These are phyloP conservation scores for Sarocladiaceae sp. DNA, from an alignment of 2,329 filamentous ascomycete species.

Conservation along the genomic window DNA sequence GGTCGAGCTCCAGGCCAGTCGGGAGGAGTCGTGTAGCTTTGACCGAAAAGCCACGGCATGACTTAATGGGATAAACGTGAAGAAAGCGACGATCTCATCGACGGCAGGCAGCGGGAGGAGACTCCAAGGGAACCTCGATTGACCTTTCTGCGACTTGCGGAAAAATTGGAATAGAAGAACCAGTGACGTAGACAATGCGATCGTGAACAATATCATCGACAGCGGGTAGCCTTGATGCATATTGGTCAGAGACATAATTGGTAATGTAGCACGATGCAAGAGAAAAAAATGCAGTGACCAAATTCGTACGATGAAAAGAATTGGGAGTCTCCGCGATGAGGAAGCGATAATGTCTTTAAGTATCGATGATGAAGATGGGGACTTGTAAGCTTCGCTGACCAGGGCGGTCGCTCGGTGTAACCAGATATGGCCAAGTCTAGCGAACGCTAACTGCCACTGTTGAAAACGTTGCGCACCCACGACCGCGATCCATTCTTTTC, in stretches of 20 bases:
- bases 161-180: background rate
- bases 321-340: no score
- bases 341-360: background rate
- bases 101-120: conserved; percentile 8
- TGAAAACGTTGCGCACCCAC: no score
- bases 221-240: background rate
- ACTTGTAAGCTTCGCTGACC: background rate
- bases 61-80: conserved; percentile 64
- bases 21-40: conserved; percentile 45
- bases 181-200: background rate
- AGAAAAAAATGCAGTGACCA: background rate
- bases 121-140: background rate
- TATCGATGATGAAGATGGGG: background rate
- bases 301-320: background rate
- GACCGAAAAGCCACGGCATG: conserved; percentile 58
- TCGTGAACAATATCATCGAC: background rate
- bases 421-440: background rate
- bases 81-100: conserved; percentile 31
- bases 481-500: no score
- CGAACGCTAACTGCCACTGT: no score
- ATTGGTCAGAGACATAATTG: background rate
- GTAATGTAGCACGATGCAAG: background rate
- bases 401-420: background rate
- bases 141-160: background rate
- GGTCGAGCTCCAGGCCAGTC: conserved; percentile 57